These are phyloP conservation scores for Xylariaceae sp. DNA, from an alignment of 2,329 filamentous ascomycete species.

Conservation along the genomic window DNA sequence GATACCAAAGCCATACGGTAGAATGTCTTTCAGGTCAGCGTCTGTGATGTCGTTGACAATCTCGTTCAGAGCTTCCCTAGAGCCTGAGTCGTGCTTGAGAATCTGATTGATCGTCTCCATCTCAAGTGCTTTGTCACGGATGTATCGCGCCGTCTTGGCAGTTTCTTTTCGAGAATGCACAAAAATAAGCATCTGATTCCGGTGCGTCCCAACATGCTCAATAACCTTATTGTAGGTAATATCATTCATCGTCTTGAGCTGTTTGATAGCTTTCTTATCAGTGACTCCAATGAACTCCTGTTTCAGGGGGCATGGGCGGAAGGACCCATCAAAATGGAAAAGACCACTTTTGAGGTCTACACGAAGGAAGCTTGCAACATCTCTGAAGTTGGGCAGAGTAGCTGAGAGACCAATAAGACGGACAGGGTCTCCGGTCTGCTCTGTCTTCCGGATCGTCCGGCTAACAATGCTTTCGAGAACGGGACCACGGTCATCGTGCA, in stretches of 20 bases:
- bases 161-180: constrained; percentile 98
- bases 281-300: constrained; percentile 98
- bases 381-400: constrained; percentile 91
- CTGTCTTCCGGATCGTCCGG: constrained; percentile 85
- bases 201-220: constrained; percentile 87
- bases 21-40: constrained; percentile 82
- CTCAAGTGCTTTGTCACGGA: constrained; percentile 95
- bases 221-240: constrained; percentile 97
- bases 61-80: constrained; percentile 79
- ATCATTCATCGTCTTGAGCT: constrained; percentile 98
- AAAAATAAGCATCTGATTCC: constrained; percentile 98
- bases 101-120: constrained; percentile 96
- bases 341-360: constrained; percentile 81
- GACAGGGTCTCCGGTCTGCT: constrained; percentile 91
- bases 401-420: constrained; percentile 90
- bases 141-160: constrained; percentile 92
- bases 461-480: constrained; percentile 96
- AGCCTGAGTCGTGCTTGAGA: constrained; percentile 85
- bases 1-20: constrained; percentile 96
- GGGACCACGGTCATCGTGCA: constrained; percentile 95
- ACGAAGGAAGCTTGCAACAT: constrained; percentile 92
- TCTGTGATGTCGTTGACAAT: constrained; percentile 81
- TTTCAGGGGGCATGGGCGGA: constrained; percentile 85
- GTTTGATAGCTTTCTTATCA: constrained; percentile 97
- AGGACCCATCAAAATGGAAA: constrained; percentile 95